Conservation (phyloP, 2,329 filamentous ascomycete genomes). For the Exophiala spinifera region DNA sequence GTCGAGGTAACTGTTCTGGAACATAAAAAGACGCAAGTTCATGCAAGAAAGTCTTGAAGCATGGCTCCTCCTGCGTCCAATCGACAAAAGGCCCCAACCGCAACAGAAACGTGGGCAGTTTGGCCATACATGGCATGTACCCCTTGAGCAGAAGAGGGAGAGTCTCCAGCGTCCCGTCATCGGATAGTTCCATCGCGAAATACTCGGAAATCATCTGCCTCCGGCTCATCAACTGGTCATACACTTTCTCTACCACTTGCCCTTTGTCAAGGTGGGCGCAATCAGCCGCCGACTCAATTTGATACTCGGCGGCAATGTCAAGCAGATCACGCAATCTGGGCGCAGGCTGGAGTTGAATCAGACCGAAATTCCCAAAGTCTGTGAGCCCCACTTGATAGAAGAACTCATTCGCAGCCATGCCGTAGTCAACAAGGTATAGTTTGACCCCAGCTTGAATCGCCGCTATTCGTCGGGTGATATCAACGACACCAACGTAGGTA, state of each 20-base stretch:
- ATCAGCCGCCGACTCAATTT: conserved; percentile 50
- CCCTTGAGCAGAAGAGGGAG: conserved; percentile 86
- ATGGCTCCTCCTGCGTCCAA: conserved; percentile 80
- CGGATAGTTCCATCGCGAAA: conserved; percentile 79
- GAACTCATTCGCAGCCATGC: conserved; percentile 78
- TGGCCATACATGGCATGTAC: conserved; percentile 80
- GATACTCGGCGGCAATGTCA: conserved; percentile 66
- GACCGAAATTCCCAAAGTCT: conserved; percentile 92
- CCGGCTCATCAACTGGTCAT: conserved; percentile 66
- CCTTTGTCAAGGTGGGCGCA: conserved; percentile 41
- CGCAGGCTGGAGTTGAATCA: conserved; percentile 74
- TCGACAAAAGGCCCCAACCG: conserved; percentile 82
- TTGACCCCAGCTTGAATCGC: conserved; percentile 91
- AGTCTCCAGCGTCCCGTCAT: conserved; percentile 69
- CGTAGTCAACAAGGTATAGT: conserved; percentile 90
- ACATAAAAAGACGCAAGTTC: conserved; percentile 90
- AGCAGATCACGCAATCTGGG: conserved; percentile 70
- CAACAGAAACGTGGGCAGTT: conserved; percentile 84
- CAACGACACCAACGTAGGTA: conserved; percentile 90
- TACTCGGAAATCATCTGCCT: conserved; percentile 90
- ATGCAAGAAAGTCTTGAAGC: conserved; percentile 78
- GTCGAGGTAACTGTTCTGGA: conserved; percentile 73
- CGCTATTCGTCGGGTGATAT: conserved; percentile 80
- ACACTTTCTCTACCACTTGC: conserved; percentile 65
- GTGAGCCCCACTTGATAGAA: conserved; percentile 95